Base-by-base conservation (phyloP, 768 basidiomycete genomes). In the Leccinum imitatum region DNA sequence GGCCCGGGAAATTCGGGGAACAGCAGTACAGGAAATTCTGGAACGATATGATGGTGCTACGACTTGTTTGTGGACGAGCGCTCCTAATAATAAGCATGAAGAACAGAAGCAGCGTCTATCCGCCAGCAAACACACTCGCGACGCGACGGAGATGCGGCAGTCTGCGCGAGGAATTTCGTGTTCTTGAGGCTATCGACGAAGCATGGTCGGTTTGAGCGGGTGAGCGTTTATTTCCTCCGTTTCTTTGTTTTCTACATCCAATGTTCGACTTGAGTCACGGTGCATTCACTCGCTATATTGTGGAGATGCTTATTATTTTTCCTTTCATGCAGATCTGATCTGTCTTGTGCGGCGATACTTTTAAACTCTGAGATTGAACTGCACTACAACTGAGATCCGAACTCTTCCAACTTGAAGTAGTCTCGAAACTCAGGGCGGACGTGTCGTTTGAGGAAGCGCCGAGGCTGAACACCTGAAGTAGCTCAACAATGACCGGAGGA, bases 131-230 rank as follows among this genome's bases (percentile, higher is more conserved):
- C 64, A 88, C 92, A 0, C 74, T 98, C 17, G 25, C 25, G 25
- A 27, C 39, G 7, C 39, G 51, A 92, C 93, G 19, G 95, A 97
- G 71, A 86, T 98, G 77, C 98, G 95, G 94, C 96, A 98, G 67
- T 96, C 97, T 0, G 83, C 91, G 35, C 80, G 96, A 8, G 96
- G 6, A 15, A 97, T 70, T 98, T 98, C 71, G 96, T 97, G 1
- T 95, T 84, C 72, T 76, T 96, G 59, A 86, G 91, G 68, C 74
- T 98, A 25, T 93, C 93, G 53, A 82, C 86, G 6, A 77, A 83
- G 90, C 68, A 86, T 95, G 14, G 94, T 97, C 44, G 95, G 93
- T 0, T 75, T 98, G 56, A 91, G 88, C 71, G 87, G 89, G 94
- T 95, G 70, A 69, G 88, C 39, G 7, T n/a, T n/a, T 5, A 13